phyloP scores from a whole-genome alignment of 805 yeast genomes.

The Suhomyces vadensis region DNA sequence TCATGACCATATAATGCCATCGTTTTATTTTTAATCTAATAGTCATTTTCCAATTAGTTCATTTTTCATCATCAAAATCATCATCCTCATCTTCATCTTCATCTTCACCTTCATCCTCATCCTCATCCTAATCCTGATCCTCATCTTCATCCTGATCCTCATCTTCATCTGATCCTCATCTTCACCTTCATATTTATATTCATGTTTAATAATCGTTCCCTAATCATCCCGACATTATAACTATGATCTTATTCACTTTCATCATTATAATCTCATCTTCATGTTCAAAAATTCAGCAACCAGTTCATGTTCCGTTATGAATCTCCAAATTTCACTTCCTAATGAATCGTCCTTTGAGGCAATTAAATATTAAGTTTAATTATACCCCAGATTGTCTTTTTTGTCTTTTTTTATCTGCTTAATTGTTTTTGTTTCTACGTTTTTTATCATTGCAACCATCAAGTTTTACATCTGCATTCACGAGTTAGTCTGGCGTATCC shows the following conservation, averaged over 20 bases:
- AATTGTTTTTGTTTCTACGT: background rate
- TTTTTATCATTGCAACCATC: slow-evolving; percentile 1
- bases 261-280: background rate
- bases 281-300: background rate
- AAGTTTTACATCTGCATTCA: slow-evolving; percentile 2
- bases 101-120: background rate
- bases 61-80: too few species aligned
- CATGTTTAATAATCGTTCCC: too few species aligned
- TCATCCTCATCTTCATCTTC: too few species aligned
- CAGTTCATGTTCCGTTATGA: background rate
- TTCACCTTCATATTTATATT: too few species aligned
- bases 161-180: too few species aligned
- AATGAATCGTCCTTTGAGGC: background rate
- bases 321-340: background rate
- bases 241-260: background rate
- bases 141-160: too few species aligned
- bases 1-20: slow-evolving; percentile 1
- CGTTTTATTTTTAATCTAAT: background rate
- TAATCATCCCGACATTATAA: too few species aligned
- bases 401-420: background rate
- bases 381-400: slow-evolving; percentile 2
- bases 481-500: too few species aligned
- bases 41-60: too few species aligned
- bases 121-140: too few species aligned
- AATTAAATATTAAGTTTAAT: background rate